Evolutionary conservation across 2,329 filamentous ascomycete genomes (phyloP).

Genomic region (Incumbomyces delicatus): DNA sequence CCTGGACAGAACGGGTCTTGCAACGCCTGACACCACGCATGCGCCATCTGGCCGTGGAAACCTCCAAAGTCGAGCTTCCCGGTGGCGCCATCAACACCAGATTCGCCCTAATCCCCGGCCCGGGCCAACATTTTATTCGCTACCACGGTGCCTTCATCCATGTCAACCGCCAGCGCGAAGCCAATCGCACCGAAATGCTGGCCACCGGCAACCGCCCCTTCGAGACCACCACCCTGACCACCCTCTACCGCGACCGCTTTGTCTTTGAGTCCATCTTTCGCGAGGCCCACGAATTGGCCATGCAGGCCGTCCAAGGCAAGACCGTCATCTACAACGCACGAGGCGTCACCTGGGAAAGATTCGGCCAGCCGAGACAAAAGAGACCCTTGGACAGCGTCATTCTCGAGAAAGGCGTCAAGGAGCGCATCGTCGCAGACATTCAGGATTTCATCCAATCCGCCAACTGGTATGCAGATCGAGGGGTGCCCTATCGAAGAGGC

Average conservation of each 20-base stretch:
- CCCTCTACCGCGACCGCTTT: conserved; percentile 77
- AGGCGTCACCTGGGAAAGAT: conserved; percentile 72
- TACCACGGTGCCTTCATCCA: conserved; percentile 80
- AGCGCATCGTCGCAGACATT: conserved; percentile 69
- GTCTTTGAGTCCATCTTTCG: conserved; percentile 84
- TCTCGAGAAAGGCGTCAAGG: conserved; percentile 72
- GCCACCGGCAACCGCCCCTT: conserved; percentile 80
- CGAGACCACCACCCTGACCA: conserved; percentile 86
- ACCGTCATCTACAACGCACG: conserved; percentile 83
- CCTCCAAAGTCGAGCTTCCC: conserved; percentile 50
- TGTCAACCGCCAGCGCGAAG: conserved; percentile 77
- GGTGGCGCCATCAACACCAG: conserved; percentile 64
- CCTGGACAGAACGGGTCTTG: conserved; percentile 44
- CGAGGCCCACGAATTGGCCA: conserved; percentile 73
- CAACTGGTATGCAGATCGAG: conserved; percentile 88
- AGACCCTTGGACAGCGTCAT: conserved; percentile 81
- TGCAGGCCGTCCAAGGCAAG: conserved; percentile 76
- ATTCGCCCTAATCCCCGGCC: conserved; percentile 84
- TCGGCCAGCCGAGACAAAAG: conserved; percentile 78
- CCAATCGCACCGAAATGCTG: conserved; percentile 38
- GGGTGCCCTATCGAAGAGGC: conserved; percentile 81
- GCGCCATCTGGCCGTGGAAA: conserved; percentile 57
- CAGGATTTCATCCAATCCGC: conserved; percentile 69
- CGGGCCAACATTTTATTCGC: conserved; percentile 77
- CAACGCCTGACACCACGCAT: conserved; percentile 49